A percentile compares a stretch with the other conserved stretches of the same genome.
phyloP scores from a whole-genome alignment of 1,139 yeast species.

The Meyerozyma smithsonii region DNA sequence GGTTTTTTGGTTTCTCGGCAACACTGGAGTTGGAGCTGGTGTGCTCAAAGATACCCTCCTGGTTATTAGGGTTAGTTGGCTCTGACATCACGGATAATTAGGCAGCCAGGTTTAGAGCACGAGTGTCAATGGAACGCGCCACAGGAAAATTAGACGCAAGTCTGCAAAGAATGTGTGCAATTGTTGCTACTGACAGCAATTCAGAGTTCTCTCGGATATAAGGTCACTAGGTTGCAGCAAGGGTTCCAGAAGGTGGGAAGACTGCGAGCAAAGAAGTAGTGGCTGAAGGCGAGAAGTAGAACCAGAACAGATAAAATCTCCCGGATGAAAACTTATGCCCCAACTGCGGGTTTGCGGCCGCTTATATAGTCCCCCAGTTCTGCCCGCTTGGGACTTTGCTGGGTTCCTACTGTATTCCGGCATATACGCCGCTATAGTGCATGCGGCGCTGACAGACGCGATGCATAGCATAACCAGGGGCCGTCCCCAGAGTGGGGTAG shows the following conservation, averaged over 20 bases:
- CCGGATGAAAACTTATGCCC: not conserved
- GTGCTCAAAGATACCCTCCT: conserved; percentile 19
- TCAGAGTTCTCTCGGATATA: too few relatives aligned
- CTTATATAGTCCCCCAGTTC: not conserved
- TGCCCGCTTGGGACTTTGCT: not conserved
- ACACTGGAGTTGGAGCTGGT: conserved; percentile 18
- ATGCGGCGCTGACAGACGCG: not conserved
- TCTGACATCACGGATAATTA: not conserved
- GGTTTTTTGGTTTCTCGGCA: conserved; percentile 14
- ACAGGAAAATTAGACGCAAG: not conserved
- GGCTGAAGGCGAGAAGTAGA: too few relatives aligned
- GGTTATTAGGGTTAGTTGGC: not conserved
- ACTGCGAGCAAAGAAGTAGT: too few relatives aligned
- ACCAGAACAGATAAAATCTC: too few relatives aligned
- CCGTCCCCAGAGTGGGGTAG: not conserved
- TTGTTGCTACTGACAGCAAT: too few relatives aligned
- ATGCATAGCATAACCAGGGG: not conserved
- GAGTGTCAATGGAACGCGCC: not conserved
- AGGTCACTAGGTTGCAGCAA: too few relatives aligned
- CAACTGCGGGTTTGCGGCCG: not conserved
- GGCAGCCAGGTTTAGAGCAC: not conserved
- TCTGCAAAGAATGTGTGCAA: too few relatives aligned
- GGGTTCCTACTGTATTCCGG: not conserved
- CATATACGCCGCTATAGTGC: not conserved
- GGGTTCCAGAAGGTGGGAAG: too few relatives aligned